Percentiles rank a stretch among this genome's conserved stretches.
Conservation (phyloP, 1,284 basidiomycete species). For the Schizopora paradoxa region DNA sequence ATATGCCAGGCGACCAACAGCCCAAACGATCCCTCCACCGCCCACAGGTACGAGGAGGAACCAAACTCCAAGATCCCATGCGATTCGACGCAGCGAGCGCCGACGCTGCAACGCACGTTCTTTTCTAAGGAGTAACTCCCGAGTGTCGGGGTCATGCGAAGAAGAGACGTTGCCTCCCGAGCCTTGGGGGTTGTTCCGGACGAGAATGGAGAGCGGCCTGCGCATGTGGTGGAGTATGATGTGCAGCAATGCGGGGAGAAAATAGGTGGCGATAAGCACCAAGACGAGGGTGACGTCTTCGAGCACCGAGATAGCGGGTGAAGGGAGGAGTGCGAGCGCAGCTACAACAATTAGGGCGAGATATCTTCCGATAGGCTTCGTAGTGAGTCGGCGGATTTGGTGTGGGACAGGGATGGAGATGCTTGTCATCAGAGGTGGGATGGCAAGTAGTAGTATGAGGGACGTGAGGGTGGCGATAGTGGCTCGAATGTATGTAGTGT, state of each 20-base stretch:
- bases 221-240: slow-evolving; percentile 64
- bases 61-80: slow-evolving; percentile 74
- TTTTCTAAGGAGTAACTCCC: slow-evolving; percentile 64
- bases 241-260: slow-evolving; percentile 60
- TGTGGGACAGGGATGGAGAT: slow-evolving; percentile 44
- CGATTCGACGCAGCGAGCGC: slow-evolving; percentile 54
- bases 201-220: slow-evolving; percentile 61
- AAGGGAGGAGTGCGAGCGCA: slow-evolving; percentile 40
- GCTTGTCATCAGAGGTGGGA: slow-evolving; percentile 56
- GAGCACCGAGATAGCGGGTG: slow-evolving; percentile 28
- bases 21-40: slow-evolving; percentile 48
- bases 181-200: slow-evolving; percentile 34
- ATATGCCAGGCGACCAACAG: slow-evolving; percentile 39
- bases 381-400: slow-evolving; percentile 36
- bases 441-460: slow-evolving; percentile 49
- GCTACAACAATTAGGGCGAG: slow-evolving; percentile 37
- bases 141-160: slow-evolving; percentile 35
- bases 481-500: slow-evolving; percentile 25
- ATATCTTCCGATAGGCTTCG: slow-evolving; percentile 44
- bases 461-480: slow-evolving; percentile 42
- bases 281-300: slow-evolving; percentile 45
- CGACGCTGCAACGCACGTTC: slow-evolving; percentile 64
- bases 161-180: slow-evolving; percentile 28
- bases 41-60: slow-evolving; percentile 49
- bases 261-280: slow-evolving; percentile 50